Conservation (phyloP, 2,329 filamentous ascomycete species). For the Apiospora rasikravindrae region DNA sequence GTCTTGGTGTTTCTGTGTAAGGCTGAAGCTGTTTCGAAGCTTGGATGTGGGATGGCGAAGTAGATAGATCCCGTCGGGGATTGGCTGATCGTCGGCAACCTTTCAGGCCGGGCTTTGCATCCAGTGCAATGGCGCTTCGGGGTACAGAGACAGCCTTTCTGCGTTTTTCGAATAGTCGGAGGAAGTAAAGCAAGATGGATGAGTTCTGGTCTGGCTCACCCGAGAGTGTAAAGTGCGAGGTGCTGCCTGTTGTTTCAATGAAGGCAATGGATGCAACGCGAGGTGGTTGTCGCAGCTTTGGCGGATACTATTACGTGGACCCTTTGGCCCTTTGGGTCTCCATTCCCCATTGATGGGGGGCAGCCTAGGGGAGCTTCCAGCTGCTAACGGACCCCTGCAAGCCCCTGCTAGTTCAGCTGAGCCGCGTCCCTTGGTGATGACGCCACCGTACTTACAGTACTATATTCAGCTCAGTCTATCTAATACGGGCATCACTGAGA, state of each 20-base stretch:
- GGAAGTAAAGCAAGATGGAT: background rate
- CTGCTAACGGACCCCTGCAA: background rate
- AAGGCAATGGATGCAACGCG: background rate
- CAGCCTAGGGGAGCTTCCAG: background rate
- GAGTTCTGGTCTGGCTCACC: background rate
- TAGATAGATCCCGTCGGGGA: background rate
- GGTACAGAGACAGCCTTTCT: background rate
- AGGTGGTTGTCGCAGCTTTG: constrained; percentile 4
- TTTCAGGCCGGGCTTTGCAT: constrained; percentile 1
- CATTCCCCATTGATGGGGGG: background rate
- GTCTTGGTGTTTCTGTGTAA: background rate
- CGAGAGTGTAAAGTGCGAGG: too few relatives aligned
- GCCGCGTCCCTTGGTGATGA: constrained; percentile 6
- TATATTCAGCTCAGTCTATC: background rate
- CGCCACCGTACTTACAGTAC: background rate
- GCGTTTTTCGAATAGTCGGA: background rate
- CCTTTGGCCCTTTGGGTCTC: background rate
- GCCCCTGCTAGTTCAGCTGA: constrained; percentile 5
- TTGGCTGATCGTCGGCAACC: background rate
- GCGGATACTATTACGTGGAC: constrained; percentile 7
- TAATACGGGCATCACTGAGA: too few relatives aligned
- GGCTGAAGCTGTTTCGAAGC: background rate
- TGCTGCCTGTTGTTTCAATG: constrained; percentile 2
- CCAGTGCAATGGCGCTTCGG: constrained; percentile 2
- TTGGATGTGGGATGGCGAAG: background rate